A percentile compares a stretch with the other conserved stretches of the same genome.
Evolutionary conservation across 768 basidiomycete genomes (phyloP).

Genomic region (Thelephora ganbajun): DNA sequence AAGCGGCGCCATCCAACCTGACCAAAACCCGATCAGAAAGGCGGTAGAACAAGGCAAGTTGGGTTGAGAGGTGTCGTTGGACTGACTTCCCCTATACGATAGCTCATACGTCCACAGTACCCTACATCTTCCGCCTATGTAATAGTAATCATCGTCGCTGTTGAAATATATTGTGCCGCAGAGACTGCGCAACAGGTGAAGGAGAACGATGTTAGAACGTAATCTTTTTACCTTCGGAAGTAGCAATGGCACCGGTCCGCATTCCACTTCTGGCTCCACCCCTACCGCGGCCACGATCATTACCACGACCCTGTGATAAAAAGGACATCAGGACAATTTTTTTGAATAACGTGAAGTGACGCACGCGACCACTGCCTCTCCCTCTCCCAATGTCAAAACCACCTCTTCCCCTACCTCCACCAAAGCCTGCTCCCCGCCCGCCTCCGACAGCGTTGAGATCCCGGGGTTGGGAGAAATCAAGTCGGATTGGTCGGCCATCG

Average conservation of each 20-base stretch:
- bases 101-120: not conserved
- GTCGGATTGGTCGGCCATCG: constrained; percentile 64
- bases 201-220: constrained; percentile 25
- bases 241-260: constrained; percentile 50
- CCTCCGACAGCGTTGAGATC: constrained; percentile 45
- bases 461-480: constrained; percentile 81
- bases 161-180: too few species aligned
- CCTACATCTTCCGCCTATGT: not conserved
- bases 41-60: constrained; percentile 40
- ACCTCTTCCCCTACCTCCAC: constrained; percentile 8
- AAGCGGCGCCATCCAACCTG: constrained; percentile 50
- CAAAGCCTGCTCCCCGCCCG: constrained; percentile 25
- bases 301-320: constrained; percentile 10
- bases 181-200: not conserved
- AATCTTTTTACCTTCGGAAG: constrained; percentile 55
- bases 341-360: too few species aligned
- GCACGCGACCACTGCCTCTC: constrained; percentile 25
- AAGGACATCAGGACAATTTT: too few species aligned
- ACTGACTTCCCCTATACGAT: not conserved
- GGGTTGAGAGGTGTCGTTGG: constrained; percentile 8
- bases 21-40: constrained; percentile 60
- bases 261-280: constrained; percentile 29
- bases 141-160: not conserved
- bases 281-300: constrained; percentile 22
- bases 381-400: constrained; percentile 11